phyloP scores from a whole-genome alignment of 1,284 basidiomycete species.

The Puccinia novopanici region DNA sequence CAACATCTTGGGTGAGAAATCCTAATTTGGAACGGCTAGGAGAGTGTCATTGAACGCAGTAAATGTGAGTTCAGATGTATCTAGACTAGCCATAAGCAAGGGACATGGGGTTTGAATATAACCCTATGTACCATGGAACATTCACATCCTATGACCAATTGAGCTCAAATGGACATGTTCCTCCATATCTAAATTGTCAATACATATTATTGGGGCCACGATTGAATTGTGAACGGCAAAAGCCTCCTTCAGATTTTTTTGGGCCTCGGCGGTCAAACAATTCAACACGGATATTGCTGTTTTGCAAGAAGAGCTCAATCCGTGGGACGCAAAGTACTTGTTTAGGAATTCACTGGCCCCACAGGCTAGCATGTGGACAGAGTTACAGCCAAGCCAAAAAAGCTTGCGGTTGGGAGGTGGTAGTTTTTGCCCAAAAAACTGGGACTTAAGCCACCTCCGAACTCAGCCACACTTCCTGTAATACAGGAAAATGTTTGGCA shows the following conservation, averaged over 20 bases:
- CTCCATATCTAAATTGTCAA: constrained; percentile 28
- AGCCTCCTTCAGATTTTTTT: background rate
- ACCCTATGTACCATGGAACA: constrained; percentile 14
- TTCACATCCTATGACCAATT: background rate
- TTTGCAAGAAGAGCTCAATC: background rate
- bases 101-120: background rate
- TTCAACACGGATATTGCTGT: background rate
- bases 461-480: too few species aligned
- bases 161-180: background rate
- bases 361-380: background rate
- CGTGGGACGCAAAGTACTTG: background rate
- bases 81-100: background rate
- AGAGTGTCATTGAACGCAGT: background rate
- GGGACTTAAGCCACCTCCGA: too few species aligned
- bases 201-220: background rate
- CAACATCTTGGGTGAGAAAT: background rate
- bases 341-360: background rate
- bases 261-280: background rate
- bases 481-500: too few species aligned
- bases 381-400: constrained; percentile 4
- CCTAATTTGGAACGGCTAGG: background rate
- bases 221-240: background rate
- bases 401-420: too few species aligned
- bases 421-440: too few species aligned
- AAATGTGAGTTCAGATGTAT: background rate